Percentiles rank a stretch among this genome's conserved stretches.
Conservation (phyloP, 75 land plant species). For the Isoetes taiwanensis region DNA sequence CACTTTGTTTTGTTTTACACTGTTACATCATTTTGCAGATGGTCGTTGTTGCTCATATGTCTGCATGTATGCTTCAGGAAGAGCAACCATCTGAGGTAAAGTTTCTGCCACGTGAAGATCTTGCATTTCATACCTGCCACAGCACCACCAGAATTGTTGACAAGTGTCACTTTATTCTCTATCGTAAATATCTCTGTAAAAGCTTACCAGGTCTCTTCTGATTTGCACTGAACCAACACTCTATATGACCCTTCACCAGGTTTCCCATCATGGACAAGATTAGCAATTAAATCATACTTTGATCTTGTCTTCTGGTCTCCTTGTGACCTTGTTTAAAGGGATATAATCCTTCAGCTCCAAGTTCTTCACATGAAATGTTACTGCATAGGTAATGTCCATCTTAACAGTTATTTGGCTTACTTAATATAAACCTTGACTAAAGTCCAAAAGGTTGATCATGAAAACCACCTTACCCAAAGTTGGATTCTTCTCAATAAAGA, state of each 20-base stretch:
- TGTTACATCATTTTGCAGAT: too few species aligned
- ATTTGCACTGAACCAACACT: neutral
- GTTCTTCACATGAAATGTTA: neutral
- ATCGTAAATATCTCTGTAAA: neutral
- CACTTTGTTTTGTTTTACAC: too few species aligned
- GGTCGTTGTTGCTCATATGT: constrained; percentile 6
- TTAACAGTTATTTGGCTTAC: too few species aligned
- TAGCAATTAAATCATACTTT: constrained; percentile 4
- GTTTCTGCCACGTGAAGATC: constrained; percentile 5
- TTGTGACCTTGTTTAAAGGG: neutral
- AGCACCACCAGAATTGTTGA: neutral
- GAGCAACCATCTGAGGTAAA: constrained; percentile 6
- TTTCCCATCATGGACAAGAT: constrained; percentile 8
- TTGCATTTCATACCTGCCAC: constrained; percentile 4
- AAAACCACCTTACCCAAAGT: neutral
- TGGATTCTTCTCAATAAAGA: constrained; percentile 4
- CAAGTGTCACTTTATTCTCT: neutral
- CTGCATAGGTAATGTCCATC: too few species aligned
- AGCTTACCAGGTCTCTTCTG: constrained; percentile 4
- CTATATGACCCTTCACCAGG: constrained; percentile 1
- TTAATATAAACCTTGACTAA: neutral
- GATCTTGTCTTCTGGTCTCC: neutral
- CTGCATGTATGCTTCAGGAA: constrained; percentile 7
- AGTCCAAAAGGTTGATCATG: neutral
- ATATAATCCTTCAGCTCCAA: constrained; percentile 7